These are phyloP conservation scores for Cicer cuneatum DNA, from an alignment of 306 rosid genomes.

Conservation along the genomic window DNA sequence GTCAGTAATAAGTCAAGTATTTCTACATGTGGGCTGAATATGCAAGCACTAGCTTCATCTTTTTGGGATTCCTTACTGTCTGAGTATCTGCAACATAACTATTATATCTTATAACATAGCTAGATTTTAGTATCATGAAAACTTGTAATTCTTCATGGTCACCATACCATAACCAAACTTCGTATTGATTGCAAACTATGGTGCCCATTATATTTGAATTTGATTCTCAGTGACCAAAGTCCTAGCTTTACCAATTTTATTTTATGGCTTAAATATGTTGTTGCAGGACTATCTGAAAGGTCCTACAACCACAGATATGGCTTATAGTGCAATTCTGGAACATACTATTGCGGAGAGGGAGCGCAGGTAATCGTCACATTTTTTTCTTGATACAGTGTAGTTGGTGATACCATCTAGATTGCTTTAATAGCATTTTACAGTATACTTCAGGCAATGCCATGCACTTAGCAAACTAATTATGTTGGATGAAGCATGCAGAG, in stretches of 20 bases:
- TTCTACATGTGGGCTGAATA: conserved; percentile 24
- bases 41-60: conserved; percentile 30
- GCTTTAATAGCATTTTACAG: conserved; percentile 26
- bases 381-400: conserved; percentile 37
- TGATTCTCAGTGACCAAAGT: conserved; percentile 31
- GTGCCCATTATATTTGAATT: conserved; percentile 36
- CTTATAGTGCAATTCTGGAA: conserved; percentile 90
- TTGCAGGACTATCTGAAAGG: conserved; percentile 92
- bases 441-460: conserved; percentile 16
- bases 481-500: conserved; percentile 32
- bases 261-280: conserved; percentile 47
- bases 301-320: conserved; percentile 83
- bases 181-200: conserved; percentile 42
- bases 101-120: conserved; percentile 25
- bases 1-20: neutral
- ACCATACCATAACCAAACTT: conserved; percentile 22
- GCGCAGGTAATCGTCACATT: conserved; percentile 81
- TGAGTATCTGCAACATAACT: conserved; percentile 8
- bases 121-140: conserved; percentile 11
- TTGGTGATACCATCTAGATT: conserved; percentile 36
- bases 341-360: conserved; percentile 99
- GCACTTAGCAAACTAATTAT: conserved; percentile 33
- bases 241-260: conserved; percentile 39
- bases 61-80: conserved; percentile 16
- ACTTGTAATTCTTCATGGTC: conserved; percentile 16